Percentiles rank a stretch among this genome's conserved stretches.
These are phyloP conservation scores for Krasilnikovozyma curviuscula DNA, from an alignment of 768 basidiomycete species.

Conservation along the genomic window DNA sequence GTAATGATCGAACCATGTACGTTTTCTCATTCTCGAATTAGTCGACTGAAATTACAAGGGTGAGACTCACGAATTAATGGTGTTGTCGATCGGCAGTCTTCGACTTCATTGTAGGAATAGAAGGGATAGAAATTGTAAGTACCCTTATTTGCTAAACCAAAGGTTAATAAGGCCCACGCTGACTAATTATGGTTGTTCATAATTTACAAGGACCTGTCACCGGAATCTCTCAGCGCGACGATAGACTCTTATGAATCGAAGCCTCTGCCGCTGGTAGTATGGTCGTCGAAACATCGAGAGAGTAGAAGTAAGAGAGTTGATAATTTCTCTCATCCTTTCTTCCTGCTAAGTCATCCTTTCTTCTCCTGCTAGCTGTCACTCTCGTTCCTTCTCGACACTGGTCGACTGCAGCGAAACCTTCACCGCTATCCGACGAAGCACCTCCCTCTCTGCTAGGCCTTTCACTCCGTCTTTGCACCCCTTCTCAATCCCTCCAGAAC, in stretches of 20 bases:
- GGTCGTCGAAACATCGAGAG: constrained; percentile 53
- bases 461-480: constrained; percentile 81
- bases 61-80: background rate
- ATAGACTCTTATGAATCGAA: constrained; percentile 63
- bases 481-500: constrained; percentile 67
- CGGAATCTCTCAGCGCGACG: constrained; percentile 51
- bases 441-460: constrained; percentile 86
- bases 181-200: background rate
- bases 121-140: constrained; percentile 36
- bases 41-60: background rate
- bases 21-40: background rate
- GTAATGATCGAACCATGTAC: constrained; percentile 58
- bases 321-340: constrained; percentile 1
- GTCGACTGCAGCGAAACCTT: constrained; percentile 22
- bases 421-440: constrained; percentile 16
- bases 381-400: constrained; percentile 70
- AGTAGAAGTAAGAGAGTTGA: constrained; percentile 34
- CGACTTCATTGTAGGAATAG: constrained; percentile 85
- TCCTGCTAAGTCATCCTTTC: background rate
- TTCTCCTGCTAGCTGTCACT: constrained; percentile 43
- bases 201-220: constrained; percentile 35
- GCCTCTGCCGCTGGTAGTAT: constrained; percentile 51
- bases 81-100: constrained; percentile 34
- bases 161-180: background rate
- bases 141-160: background rate